A percentile compares a stretch with the other conserved stretches of the same genome.
These are phyloP conservation scores for Echeveria elegans DNA, from an alignment of 164 flowering plant genomes.

Conservation along the genomic window DNA sequence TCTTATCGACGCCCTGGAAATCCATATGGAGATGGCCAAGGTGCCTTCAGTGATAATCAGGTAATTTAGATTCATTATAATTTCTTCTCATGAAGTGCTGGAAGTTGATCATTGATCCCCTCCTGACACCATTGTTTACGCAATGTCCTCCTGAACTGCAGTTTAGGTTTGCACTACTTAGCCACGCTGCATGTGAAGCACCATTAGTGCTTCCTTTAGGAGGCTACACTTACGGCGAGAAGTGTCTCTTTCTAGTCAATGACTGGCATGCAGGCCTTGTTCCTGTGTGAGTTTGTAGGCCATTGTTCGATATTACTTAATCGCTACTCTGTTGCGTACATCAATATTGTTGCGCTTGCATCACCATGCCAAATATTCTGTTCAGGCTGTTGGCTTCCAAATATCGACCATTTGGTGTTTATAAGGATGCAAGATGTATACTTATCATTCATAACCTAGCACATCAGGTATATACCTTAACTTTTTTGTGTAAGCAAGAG, in stretches of 20 bases:
- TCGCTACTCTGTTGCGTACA: background rate
- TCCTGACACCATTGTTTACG: background rate
- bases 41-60: slow-evolving; percentile 97
- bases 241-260: slow-evolving; percentile 82
- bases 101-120: background rate
- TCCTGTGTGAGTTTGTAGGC: slow-evolving; percentile 54
- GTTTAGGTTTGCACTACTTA: slow-evolving; percentile 88
- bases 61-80: slow-evolving; percentile 16
- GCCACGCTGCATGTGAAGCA: slow-evolving; percentile 98
- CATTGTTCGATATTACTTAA: background rate
- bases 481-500: background rate
- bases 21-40: slow-evolving; percentile 79
- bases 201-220: slow-evolving; percentile 90
- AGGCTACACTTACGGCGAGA: slow-evolving; percentile 84
- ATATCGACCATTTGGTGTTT: slow-evolving; percentile 83
- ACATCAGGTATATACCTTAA: slow-evolving; percentile 54
- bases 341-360: background rate
- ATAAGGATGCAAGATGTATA: slow-evolving; percentile 74
- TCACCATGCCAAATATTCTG: background rate
- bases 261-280: slow-evolving; percentile 99
- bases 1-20: slow-evolving; percentile 88
- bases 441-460: slow-evolving; percentile 87
- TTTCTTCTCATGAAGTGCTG: background rate
- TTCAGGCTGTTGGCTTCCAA: slow-evolving; percentile 82
- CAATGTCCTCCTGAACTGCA: slow-evolving; percentile 17